phyloP scores from a whole-genome alignment of 2,329 filamentous ascomycete species.

The Cladosporium sp. region DNA sequence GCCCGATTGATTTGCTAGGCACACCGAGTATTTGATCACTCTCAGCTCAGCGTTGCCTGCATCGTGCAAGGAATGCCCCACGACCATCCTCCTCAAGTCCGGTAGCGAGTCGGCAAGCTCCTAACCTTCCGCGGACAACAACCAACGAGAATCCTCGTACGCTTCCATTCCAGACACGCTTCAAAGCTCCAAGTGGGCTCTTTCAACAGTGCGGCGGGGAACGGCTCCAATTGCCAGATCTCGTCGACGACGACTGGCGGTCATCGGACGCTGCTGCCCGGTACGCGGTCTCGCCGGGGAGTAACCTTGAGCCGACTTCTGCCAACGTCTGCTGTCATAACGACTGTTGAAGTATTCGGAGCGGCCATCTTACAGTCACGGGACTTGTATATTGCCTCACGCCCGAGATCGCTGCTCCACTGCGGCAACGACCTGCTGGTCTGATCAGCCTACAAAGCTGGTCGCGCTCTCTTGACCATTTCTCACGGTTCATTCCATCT shows the following conservation, averaged over 20 bases:
- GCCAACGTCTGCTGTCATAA: constrained; percentile 13
- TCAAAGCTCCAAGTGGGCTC: constrained; percentile 16
- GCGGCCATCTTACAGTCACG: constrained; percentile 10
- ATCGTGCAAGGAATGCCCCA: constrained; percentile 19
- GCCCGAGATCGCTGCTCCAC: constrained; percentile 13
- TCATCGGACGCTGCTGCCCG: constrained; percentile 8
- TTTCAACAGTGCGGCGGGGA: constrained; percentile 8
- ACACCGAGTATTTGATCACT: background rate
- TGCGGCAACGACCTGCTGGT: constrained; percentile 16
- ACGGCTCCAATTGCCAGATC: constrained; percentile 10
- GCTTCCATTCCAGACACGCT: constrained; percentile 13
- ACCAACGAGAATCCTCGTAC: constrained; percentile 10
- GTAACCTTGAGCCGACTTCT: constrained; percentile 16
- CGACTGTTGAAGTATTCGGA: background rate
- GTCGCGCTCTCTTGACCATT: background rate
- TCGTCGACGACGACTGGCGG: constrained; percentile 8
- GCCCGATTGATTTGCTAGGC: background rate
- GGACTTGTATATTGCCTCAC: background rate
- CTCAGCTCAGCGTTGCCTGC: background rate
- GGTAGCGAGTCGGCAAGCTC: constrained; percentile 20
- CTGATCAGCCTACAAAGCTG: constrained; percentile 10
- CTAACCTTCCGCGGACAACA: constrained; percentile 15
- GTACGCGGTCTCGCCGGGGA: constrained; percentile 15
- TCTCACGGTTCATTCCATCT: background rate
- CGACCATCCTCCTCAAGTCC: constrained; percentile 11